Conservation (phyloP, 768 basidiomycete genomes). For the Mycena alexandri region DNA sequence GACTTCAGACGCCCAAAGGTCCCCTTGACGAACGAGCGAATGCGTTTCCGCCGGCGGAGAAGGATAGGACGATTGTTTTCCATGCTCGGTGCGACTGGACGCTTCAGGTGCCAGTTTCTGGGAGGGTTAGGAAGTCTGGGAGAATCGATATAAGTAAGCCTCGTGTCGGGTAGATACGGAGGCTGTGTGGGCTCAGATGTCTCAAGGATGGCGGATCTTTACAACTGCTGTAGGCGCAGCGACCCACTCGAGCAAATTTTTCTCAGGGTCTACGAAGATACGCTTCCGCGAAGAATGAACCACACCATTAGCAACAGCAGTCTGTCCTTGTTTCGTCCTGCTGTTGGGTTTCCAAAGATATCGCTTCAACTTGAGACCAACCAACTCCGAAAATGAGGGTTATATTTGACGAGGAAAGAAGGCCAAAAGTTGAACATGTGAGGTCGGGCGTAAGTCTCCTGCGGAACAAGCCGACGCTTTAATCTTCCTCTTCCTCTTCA, state of each 20-base stretch:
- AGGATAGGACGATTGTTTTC: background rate
- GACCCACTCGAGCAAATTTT: background rate
- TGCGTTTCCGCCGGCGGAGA: background rate
- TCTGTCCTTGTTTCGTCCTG: background rate
- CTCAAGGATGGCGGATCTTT: background rate
- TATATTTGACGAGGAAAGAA: no score
- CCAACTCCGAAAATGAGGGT: no score
- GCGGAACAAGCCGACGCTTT: background rate
- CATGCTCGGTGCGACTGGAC: background rate
- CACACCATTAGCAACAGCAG: background rate
- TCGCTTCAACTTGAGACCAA: background rate
- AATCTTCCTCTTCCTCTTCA: slow-evolving; percentile 1
- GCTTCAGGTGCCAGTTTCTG: no score
- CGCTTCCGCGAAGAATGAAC: background rate
- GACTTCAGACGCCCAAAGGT: background rate
- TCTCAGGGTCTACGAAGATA: background rate
- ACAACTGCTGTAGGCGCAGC: slow-evolving; percentile 10
- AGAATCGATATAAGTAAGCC: background rate
- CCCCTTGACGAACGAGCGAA: slow-evolving; percentile 9
- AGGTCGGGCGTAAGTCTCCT: background rate
- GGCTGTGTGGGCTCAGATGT: background rate
- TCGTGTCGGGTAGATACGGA: background rate
- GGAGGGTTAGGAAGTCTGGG: background rate
- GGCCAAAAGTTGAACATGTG: background rate
- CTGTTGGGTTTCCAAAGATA: background rate